Base-by-base conservation (phyloP, 768 basidiomycete species). In the Coprinopsis marcescibilis region DNA sequence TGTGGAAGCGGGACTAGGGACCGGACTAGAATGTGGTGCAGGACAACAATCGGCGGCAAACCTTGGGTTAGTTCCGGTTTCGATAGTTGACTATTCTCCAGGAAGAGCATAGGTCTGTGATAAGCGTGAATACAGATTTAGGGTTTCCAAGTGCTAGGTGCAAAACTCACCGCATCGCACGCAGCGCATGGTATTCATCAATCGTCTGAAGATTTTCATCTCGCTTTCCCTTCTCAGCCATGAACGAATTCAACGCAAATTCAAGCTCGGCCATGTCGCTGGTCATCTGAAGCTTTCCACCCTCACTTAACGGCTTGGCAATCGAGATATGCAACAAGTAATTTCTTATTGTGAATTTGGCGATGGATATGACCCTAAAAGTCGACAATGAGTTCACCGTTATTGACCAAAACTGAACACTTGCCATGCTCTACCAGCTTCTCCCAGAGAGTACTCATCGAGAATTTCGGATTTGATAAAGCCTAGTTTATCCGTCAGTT, bases 211-310 rank as follows among this genome's bases (percentile, higher is more conserved):
- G 69, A 55, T 78, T 79, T 10, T 78, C 75, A 14, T 43, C 43
- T 1, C 80, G 77, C 51, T 77, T 75, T 2, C 69, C 60, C 41
- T 73, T 72, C 46, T 82, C 80, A 1, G 69, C 70, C 68, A 83
- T 71, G 61, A 97, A 89, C 3, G 87, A 78, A 56, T 82, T 86
- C 45, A 99, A 62, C 0, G 89, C 83, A 61, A 98, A 96, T 67
- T 99, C 96, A 50, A 98, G 75, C 61, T 92, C 89, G 0, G 94
- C 88, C 92, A 97, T 95, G 63, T 99, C 95, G 38, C 83, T 88
- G 48, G 92, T 90, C 52, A 98, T 72, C 65, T 95, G 93, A 20
- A 99, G 77, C 61, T 96, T 97, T 12, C 94, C 93, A 48, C 78
- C 77, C 68, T 99, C 96, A 4, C 92, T 86, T 3, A 98, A 73